phyloP scores from a whole-genome alignment of 257 asterid species.

The Jasminum sambac region DNA sequence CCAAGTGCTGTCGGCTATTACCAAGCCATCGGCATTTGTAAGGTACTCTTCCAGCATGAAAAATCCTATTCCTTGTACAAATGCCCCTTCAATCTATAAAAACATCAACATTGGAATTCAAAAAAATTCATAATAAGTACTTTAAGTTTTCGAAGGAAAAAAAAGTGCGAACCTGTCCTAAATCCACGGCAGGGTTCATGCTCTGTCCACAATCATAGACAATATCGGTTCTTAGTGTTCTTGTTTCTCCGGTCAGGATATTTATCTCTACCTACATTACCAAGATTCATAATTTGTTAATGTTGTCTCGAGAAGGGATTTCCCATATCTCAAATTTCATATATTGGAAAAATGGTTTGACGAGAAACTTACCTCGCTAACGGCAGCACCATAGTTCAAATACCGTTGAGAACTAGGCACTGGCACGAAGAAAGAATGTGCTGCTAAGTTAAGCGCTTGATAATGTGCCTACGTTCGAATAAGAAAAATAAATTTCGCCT shows the following conservation, averaged over 20 bases:
- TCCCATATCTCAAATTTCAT: neutral
- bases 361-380: conserved; percentile 56
- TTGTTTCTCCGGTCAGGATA: conserved; percentile 59
- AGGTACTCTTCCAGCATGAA: conserved; percentile 82
- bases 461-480: conserved; percentile 48
- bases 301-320: neutral
- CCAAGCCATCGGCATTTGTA: conserved; percentile 51
- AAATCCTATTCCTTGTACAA: conserved; percentile 83
- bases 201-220: conserved; percentile 83
- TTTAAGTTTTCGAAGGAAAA: neutral
- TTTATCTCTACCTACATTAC: conserved; percentile 60
- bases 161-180: conserved; percentile 62
- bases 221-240: conserved; percentile 52
- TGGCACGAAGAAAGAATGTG: conserved; percentile 55
- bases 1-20: conserved; percentile 67
- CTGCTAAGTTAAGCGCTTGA: conserved; percentile 46
- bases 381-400: conserved; percentile 65
- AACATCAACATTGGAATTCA: neutral
- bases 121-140: neutral
- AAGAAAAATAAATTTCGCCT: neutral
- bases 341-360: neutral
- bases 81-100: conserved; percentile 82
- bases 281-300: neutral
- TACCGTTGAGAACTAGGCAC: conserved; percentile 35
- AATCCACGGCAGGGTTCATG: conserved; percentile 74